A percentile compares a stretch with the other conserved stretches of the same genome.
Evolutionary conservation across 192 early-diverging fungal genomes (phyloP).

Genomic region (Backusella australiensis): DNA sequence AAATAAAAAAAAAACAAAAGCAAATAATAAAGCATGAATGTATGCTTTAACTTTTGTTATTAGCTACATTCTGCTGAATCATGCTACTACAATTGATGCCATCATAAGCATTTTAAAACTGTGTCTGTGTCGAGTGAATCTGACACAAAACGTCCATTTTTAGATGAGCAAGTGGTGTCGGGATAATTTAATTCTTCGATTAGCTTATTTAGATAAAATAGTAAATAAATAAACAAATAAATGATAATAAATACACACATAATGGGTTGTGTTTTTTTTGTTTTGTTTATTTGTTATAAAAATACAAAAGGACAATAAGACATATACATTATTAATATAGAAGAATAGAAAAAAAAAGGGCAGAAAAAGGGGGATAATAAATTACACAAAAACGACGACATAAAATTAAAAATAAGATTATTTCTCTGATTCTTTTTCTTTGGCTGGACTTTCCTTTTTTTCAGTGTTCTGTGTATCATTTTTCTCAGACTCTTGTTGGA

Average conservation of each 20-base stretch:
- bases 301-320: neutral
- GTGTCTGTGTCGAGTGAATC: neutral
- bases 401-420: neutral
- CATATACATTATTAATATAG: neutral
- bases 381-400: neutral
- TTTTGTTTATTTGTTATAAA: neutral
- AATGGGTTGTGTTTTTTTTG: neutral
- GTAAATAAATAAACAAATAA: neutral
- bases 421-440: slow-evolving; percentile 3
- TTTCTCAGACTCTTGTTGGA: neutral
- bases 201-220: neutral
- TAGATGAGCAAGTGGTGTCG: neutral
- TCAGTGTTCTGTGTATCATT: neutral
- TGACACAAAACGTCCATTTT: neutral
- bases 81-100: neutral
- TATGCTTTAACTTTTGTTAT: neutral
- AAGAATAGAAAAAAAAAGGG: neutral
- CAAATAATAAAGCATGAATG: neutral
- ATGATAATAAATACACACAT: neutral
- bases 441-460: neutral
- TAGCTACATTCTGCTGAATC: neutral
- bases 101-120: neutral
- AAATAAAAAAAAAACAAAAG: neutral
- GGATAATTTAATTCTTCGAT: neutral
- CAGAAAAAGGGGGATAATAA: neutral